Conservation (phyloP, 768 basidiomycete genomes). For the Suillus brevipes region DNA sequence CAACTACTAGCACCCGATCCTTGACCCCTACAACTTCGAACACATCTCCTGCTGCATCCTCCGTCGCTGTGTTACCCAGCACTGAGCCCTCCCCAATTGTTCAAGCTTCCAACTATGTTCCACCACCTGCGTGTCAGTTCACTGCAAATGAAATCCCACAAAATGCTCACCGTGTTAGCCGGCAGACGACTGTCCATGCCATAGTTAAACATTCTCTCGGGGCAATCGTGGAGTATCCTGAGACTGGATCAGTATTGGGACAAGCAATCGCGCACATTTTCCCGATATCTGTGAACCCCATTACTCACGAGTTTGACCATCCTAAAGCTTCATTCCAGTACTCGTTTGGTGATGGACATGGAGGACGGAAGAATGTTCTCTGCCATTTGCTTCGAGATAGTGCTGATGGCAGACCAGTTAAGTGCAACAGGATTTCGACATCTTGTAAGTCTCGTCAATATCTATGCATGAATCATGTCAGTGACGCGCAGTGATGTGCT, state of each 20-base stretch:
- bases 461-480: neutral
- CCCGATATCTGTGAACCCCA: neutral
- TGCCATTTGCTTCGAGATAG: neutral
- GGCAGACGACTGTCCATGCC: neutral
- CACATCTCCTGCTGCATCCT: neutral
- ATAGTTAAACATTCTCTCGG: neutral
- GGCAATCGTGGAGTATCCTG: neutral
- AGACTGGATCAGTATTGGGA: neutral
- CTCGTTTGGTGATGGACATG: neutral
- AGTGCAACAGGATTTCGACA: neutral
- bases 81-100: neutral
- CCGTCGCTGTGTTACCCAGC: neutral
- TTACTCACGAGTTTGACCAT: neutral
- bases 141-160: neutral
- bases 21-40: neutral
- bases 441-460: neutral
- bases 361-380: neutral
- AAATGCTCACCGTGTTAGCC: neutral
- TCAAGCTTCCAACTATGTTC: neutral
- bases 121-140: neutral
- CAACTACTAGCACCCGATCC: neutral
- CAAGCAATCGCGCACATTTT: neutral
- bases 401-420: neutral
- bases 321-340: neutral
- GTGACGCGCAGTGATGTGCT: neutral